These are phyloP conservation scores for Polychytrium aggregatum DNA, from an alignment of 192 early-diverging fungal species.

Conservation along the genomic window DNA sequence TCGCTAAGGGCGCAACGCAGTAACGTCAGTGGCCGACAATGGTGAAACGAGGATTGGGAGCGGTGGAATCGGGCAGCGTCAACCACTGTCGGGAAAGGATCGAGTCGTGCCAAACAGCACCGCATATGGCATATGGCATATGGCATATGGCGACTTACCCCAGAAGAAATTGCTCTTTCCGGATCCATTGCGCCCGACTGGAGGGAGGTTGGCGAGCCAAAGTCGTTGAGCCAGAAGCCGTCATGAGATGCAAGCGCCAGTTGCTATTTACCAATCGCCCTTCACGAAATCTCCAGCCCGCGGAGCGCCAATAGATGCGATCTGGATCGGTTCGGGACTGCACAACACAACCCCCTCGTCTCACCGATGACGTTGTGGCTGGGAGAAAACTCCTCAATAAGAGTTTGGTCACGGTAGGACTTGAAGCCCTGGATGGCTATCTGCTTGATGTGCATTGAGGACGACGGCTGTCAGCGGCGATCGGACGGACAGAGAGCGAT, in stretches of 20 bases:
- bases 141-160: conserved; percentile 51
- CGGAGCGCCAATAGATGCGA: neutral
- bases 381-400: conserved; percentile 82
- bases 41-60: neutral
- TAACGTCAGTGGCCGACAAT: neutral
- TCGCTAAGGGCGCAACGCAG: conserved; percentile 44
- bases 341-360: neutral
- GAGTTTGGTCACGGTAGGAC: conserved; percentile 95
- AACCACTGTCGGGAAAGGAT: too few species aligned
- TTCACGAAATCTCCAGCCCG: too few species aligned
- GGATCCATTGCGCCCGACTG: conserved; percentile 91
- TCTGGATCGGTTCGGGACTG: neutral
- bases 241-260: too few species aligned
- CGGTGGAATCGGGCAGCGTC: too few species aligned
- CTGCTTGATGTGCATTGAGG: too few species aligned
- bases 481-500: too few species aligned
- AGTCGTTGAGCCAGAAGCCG: neutral
- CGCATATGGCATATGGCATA: too few species aligned
- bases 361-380: conserved; percentile 92
- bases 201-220: neutral
- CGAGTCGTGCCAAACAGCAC: too few species aligned
- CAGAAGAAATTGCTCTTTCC: conserved; percentile 98
- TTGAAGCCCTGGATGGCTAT: conserved; percentile 99
- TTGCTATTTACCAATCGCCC: too few species aligned
- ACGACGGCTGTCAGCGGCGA: too few species aligned